These are phyloP conservation scores for Annulohypoxylon moriforme DNA, from an alignment of 495 filamentous ascomycete species.

Conservation along the genomic window DNA sequence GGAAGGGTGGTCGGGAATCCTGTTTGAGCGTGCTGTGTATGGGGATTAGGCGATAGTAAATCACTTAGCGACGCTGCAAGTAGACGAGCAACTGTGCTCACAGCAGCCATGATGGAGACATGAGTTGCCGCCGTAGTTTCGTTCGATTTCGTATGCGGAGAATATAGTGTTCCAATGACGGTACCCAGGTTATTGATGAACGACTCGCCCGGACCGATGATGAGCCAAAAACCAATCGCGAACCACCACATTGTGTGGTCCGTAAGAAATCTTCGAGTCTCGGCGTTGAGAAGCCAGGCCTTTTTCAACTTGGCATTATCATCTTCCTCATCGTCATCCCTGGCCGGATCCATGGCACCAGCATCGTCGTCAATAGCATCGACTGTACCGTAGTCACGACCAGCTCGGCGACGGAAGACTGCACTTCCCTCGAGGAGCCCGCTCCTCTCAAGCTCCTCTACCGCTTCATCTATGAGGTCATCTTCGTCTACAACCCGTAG, in stretches of 20 bases:
- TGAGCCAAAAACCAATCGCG: slow-evolving; percentile 89
- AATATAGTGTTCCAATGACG: slow-evolving; percentile 85
- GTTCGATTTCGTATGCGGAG: slow-evolving; percentile 60
- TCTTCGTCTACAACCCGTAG: slow-evolving; percentile 71
- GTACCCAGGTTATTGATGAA: slow-evolving; percentile 98
- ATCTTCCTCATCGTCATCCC: slow-evolving; percentile 57
- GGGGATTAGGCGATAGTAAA: slow-evolving; percentile 77
- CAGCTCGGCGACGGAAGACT: slow-evolving; percentile 50
- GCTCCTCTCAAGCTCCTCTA: slow-evolving; percentile 85
- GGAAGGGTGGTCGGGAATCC: slow-evolving; percentile 49
- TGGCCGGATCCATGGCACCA: slow-evolving; percentile 49
- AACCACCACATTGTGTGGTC: slow-evolving; percentile 97
- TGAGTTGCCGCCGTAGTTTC: slow-evolving; percentile 83
- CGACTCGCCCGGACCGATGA: slow-evolving; percentile 92
- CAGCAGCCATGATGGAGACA: slow-evolving; percentile 89
- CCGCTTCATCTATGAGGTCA: slow-evolving; percentile 85
- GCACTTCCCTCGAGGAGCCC: slow-evolving; percentile 74
- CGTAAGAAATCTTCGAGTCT: slow-evolving; percentile 81
- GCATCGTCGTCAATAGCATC: slow-evolving; percentile 53
- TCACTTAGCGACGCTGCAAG: slow-evolving; percentile 88
- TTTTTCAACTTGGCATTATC: slow-evolving; percentile 80
- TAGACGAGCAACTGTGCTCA: slow-evolving; percentile 89
- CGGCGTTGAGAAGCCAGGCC: slow-evolving; percentile 85
- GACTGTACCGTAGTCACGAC: slow-evolving; percentile 54
- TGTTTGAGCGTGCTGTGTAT: slow-evolving; percentile 55